Evolutionary conservation across 2,329 filamentous ascomycete species (phyloP).

Genomic region (Magnaporthiopsis rhizophila): DNA sequence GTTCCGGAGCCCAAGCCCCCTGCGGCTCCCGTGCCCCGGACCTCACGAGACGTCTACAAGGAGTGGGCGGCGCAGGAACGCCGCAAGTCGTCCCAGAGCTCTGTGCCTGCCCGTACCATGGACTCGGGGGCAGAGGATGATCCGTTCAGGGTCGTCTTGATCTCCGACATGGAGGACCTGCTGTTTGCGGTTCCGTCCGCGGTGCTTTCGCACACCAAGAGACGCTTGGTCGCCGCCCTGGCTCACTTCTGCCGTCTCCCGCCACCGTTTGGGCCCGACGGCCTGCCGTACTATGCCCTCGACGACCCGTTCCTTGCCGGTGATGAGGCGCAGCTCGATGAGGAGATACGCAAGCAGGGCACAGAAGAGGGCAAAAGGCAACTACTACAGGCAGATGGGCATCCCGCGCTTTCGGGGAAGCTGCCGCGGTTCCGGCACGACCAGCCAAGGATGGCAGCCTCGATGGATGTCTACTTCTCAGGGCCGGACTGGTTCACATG

Average conservation of each 20-base stretch:
- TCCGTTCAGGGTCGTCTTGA: conserved; percentile 74
- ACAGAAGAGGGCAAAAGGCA: background rate
- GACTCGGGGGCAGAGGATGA: conserved; percentile 73
- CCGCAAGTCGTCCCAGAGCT: conserved; percentile 36
- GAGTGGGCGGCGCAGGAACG: conserved; percentile 48
- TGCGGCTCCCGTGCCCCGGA: conserved; percentile 10
- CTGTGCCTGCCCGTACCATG: conserved; percentile 61
- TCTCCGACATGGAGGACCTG: conserved; percentile 62
- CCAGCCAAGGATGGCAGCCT: conserved; percentile 23
- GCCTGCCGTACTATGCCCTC: conserved; percentile 27
- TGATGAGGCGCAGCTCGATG: background rate
- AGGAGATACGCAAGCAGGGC: background rate
- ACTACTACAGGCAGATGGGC: background rate
- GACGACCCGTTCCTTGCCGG: conserved; percentile 42
- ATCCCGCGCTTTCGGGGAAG: background rate
- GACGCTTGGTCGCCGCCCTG: conserved; percentile 59
- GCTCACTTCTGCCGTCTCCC: conserved; percentile 61
- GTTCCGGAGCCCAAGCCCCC: background rate
- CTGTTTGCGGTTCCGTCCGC: conserved; percentile 42
- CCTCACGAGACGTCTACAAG: conserved; percentile 38
- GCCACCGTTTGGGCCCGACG: conserved; percentile 25
- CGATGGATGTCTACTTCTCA: conserved; percentile 36
- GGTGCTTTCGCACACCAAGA: conserved; percentile 26
- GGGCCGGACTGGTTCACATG: conserved; percentile 36
- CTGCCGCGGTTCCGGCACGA: conserved; percentile 22